Percentiles rank a stretch among this genome's conserved stretches.
These are phyloP conservation scores for Rhodosorus marinus DNA, from an alignment of 23 red algal genomes.

Conservation along the genomic window DNA sequence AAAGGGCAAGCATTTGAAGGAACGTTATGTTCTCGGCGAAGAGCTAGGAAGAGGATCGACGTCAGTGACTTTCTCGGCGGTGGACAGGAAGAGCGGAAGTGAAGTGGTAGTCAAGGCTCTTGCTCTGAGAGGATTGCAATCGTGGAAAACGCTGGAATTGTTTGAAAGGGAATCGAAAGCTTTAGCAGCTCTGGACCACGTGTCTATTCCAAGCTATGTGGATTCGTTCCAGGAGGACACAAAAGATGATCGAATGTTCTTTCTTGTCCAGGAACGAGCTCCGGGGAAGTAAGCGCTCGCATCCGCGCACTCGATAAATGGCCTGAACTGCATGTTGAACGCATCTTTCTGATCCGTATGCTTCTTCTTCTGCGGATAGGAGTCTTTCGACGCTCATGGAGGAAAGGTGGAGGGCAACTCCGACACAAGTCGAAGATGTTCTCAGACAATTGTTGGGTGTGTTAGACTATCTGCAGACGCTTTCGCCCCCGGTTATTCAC, in stretches of 20 bases:
- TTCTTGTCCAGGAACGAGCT: neutral
- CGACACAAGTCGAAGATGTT: conserved; percentile 6
- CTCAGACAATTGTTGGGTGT: conserved; percentile 26
- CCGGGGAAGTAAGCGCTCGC: neutral
- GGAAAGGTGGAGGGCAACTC: conserved; percentile 11
- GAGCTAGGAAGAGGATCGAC: conserved; percentile 19
- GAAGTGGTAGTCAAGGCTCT: conserved; percentile 33
- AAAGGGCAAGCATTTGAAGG: neutral
- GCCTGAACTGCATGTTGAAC: neutral
- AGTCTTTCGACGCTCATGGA: conserved; percentile 13
- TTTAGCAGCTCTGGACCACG: conserved; percentile 16
- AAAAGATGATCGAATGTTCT: too few relatives aligned
- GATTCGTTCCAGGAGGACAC: conserved; percentile 22
- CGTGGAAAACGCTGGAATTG: conserved; percentile 36
- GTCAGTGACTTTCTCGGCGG: conserved; percentile 22
- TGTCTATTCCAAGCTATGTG: conserved; percentile 19
- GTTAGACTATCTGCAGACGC: conserved; percentile 15
- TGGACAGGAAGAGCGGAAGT: conserved; percentile 1
- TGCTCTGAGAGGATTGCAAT: conserved; percentile 6
- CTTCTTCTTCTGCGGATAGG: conserved; percentile 15
- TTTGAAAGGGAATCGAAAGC: conserved; percentile 22
- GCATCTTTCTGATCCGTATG: conserved; percentile 11
- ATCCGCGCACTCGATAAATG: neutral
- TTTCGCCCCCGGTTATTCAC: conserved; percentile 32
- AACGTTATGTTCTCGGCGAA: conserved; percentile 6